Evolutionary conservation across 2,329 filamentous ascomycete genomes (phyloP).

Genomic region (Venturia pyrina): DNA sequence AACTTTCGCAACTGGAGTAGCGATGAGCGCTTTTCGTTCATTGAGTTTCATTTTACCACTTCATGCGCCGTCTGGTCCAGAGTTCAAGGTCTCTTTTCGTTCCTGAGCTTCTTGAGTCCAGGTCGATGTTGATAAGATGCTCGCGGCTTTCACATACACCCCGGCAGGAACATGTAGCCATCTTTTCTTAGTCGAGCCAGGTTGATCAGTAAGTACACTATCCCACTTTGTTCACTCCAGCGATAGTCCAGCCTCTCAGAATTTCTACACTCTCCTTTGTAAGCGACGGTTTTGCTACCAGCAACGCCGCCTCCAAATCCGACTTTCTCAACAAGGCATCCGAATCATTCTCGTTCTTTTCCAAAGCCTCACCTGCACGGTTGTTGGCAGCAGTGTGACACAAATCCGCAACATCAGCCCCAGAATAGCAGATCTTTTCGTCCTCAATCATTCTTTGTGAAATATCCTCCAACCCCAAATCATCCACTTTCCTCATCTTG

Average conservation of each 20-base stretch:
- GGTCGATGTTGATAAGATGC: no score
- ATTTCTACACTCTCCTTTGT: background rate
- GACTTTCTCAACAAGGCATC: background rate
- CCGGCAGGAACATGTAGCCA: no score
- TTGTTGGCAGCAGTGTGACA: constrained; percentile 6
- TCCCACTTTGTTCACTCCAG: background rate
- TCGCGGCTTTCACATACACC: no score
- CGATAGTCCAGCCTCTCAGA: constrained; percentile 2
- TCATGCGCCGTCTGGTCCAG: no score
- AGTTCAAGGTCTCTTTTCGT: no score
- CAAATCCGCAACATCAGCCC: constrained; percentile 11
- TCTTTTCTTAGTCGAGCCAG: no score
- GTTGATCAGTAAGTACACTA: background rate
- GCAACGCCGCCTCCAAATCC: constrained; percentile 11
- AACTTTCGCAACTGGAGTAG: no score
- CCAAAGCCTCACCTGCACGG: background rate
- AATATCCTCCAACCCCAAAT: constrained; percentile 3
- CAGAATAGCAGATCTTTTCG: constrained; percentile 5
- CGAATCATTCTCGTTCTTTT: background rate
- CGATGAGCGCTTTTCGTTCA: no score
- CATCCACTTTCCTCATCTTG: background rate
- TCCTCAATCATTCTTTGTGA: background rate
- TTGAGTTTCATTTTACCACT: no score
- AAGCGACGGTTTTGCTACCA: background rate
- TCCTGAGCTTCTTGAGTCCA: no score